A percentile compares a stretch with the other conserved stretches of the same genome.
Evolutionary conservation across 768 basidiomycete species (phyloP).

Genomic region (Polyporus arcularius): DNA sequence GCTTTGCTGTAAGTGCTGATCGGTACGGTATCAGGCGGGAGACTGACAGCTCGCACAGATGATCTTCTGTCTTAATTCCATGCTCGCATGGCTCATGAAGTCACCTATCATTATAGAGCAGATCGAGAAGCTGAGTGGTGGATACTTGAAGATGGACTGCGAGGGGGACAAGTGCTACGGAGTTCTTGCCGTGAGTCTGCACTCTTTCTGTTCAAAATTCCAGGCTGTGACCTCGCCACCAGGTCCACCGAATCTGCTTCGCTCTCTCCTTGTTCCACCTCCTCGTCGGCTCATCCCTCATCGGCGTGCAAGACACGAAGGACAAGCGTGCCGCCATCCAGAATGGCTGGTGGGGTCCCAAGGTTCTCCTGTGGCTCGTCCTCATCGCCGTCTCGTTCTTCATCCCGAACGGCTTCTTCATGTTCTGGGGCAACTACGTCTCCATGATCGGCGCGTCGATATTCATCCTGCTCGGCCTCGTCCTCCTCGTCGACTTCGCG

Average conservation of each 20-base stretch:
- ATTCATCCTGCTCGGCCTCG: conserved; percentile 96
- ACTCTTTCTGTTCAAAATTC: neutral
- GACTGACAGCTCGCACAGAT: conserved; percentile 49
- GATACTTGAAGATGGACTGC: conserved; percentile 99
- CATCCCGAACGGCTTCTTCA: conserved; percentile 97
- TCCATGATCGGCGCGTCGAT: conserved; percentile 89
- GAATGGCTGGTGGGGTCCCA: conserved; percentile 99
- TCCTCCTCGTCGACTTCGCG: conserved; percentile 97
- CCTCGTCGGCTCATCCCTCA: conserved; percentile 73
- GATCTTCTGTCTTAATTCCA: conserved; percentile 93
- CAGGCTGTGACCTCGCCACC: conserved; percentile 4
- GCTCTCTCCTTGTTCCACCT: conserved; percentile 88
- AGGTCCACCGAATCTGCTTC: conserved; percentile 97
- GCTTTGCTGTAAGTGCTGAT: conserved; percentile 73
- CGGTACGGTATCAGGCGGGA: neutral
- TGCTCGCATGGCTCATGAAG: conserved; percentile 96
- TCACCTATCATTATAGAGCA: conserved; percentile 83
- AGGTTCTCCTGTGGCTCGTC: conserved; percentile 85
- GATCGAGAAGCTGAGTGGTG: conserved; percentile 91
- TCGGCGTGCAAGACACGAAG: conserved; percentile 87
- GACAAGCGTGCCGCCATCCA: conserved; percentile 94
- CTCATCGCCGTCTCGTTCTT: conserved; percentile 85
- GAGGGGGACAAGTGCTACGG: conserved; percentile 93
- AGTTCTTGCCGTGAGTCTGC: conserved; percentile 79
- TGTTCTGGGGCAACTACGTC: conserved; percentile 96